Conservation (phyloP, 2,329 filamentous ascomycete species). For the Aspergillus tubingensis region DNA sequence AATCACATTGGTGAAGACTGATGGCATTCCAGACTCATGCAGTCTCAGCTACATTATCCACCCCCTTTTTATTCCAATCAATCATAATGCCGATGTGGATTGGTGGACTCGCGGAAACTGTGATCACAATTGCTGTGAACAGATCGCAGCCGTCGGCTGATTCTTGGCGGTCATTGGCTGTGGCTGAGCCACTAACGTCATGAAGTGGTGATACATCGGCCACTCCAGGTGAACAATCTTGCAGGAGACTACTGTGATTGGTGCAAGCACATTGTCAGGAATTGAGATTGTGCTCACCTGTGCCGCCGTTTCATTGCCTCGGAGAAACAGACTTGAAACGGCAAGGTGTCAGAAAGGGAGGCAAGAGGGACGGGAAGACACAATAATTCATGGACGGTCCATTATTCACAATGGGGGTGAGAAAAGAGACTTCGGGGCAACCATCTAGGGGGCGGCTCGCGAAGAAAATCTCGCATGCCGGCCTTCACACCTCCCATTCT, state of each 20-base stretch:
- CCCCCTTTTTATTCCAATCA: neutral
- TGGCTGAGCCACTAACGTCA: slow-evolving; percentile 10
- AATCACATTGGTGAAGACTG: slow-evolving; percentile 1
- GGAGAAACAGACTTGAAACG: slow-evolving; percentile 19
- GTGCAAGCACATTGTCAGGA: neutral
- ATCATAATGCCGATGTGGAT: neutral
- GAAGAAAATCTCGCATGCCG: slow-evolving; percentile 7
- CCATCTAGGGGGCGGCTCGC: slow-evolving; percentile 6
- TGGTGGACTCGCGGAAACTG: neutral
- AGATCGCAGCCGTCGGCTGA: neutral
- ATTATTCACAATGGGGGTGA: neutral
- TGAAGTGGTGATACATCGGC: neutral
- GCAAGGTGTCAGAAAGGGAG: slow-evolving; percentile 13
- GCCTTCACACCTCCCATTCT: neutral
- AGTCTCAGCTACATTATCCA: neutral
- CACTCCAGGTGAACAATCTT: neutral
- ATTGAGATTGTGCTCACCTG: neutral
- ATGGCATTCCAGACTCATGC: neutral
- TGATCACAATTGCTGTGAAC: neutral
- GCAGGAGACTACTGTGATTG: neutral
- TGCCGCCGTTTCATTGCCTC: slow-evolving; percentile 5
- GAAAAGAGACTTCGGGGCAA: neutral
- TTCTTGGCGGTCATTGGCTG: slow-evolving; percentile 3
- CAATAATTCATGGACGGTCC: neutral
- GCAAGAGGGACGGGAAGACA: slow-evolving; percentile 3